phyloP scores from a whole-genome alignment of 2,329 filamentous ascomycete genomes.

The Blastomyces gilchristii region DNA sequence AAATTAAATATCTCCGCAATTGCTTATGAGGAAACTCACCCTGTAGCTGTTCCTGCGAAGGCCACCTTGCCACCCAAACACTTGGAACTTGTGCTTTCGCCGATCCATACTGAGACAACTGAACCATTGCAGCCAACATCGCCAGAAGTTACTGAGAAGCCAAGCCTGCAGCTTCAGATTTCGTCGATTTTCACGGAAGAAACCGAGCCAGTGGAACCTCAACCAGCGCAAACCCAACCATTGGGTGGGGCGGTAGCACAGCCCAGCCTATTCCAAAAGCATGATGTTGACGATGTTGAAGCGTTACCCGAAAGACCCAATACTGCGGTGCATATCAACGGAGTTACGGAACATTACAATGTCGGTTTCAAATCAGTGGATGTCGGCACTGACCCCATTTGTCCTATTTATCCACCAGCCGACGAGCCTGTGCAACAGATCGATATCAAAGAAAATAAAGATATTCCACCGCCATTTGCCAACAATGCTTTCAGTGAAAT shows the following conservation, averaged over 20 bases:
- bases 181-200: constrained; percentile 24
- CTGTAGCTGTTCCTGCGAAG: constrained; percentile 15
- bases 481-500: constrained; percentile 4
- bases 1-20: constrained; percentile 25
- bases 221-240: constrained; percentile 18
- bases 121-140: constrained; percentile 18
- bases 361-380: background rate
- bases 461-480: background rate
- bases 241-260: constrained; percentile 5
- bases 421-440: background rate
- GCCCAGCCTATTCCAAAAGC: constrained; percentile 5
- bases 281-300: constrained; percentile 18
- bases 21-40: constrained; percentile 20
- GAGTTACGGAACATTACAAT: constrained; percentile 11
- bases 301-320: constrained; percentile 12
- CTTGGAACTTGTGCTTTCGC: constrained; percentile 24
- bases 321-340: constrained; percentile 16
- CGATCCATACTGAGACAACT: constrained; percentile 25
- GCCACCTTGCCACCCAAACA: background rate
- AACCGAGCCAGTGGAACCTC: constrained; percentile 13
- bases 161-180: constrained; percentile 17
- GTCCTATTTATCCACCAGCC: background rate
- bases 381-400: constrained; percentile 1
- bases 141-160: constrained; percentile 15
- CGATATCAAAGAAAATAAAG: background rate